Percentiles rank a stretch among this genome's conserved stretches.
Conservation (phyloP, 2,329 filamentous ascomycete species). For the Diplodia scrobiculata region DNA sequence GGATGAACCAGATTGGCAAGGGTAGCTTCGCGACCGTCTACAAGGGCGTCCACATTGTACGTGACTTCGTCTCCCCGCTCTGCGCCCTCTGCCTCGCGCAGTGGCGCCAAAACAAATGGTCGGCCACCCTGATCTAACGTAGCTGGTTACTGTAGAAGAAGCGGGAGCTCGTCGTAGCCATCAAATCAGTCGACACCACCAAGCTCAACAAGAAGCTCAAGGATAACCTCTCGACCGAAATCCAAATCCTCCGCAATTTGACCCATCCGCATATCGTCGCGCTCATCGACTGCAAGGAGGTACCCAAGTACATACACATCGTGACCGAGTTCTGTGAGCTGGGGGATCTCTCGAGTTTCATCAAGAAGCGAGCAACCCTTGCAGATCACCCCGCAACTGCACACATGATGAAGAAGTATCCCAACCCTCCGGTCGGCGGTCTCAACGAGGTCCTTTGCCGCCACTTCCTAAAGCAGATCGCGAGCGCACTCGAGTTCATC, state of each 20-base stretch:
- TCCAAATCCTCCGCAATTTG: slow-evolving; percentile 88
- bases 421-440: slow-evolving; percentile 78
- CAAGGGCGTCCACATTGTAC: slow-evolving; percentile 79
- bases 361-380: slow-evolving; percentile 87
- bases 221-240: slow-evolving; percentile 93
- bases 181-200: slow-evolving; percentile 91
- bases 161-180: slow-evolving; percentile 82
- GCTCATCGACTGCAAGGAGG: slow-evolving; percentile 91
- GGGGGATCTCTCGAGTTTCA: slow-evolving; percentile 91
- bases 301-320: slow-evolving; percentile 84
- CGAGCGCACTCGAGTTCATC: slow-evolving; percentile 87
- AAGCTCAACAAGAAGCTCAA: slow-evolving; percentile 95
- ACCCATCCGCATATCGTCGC: slow-evolving; percentile 97
- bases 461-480: slow-evolving; percentile 93
- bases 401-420: slow-evolving; percentile 92
- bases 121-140: slow-evolving; percentile 27
- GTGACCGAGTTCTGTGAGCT: slow-evolving; percentile 99
- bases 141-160: slow-evolving; percentile 60
- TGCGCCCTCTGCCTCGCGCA: not conserved
- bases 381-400: slow-evolving; percentile 76
- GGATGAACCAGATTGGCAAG: slow-evolving; percentile 89
- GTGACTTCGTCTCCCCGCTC: slow-evolving; percentile 39
- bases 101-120: not conserved
- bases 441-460: slow-evolving; percentile 94
- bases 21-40: slow-evolving; percentile 98